Percentiles rank a stretch among this genome's conserved stretches.
These are phyloP conservation scores for Medicago arabica DNA, from an alignment of 306 rosid genomes.

Conservation along the genomic window DNA sequence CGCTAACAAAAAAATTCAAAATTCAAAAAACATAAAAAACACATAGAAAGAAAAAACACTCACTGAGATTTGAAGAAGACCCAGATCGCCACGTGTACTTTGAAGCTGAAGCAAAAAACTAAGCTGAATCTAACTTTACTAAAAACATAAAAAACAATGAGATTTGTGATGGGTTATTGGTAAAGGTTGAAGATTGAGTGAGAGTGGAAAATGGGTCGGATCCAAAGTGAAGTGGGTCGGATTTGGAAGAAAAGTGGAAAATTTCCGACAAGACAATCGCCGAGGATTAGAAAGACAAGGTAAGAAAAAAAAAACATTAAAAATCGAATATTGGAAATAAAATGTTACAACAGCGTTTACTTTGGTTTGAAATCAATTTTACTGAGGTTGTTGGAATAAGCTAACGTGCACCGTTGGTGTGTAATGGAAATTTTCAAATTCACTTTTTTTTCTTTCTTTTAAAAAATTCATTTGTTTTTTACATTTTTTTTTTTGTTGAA, in stretches of 20 bases:
- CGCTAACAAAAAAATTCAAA: slow-evolving; percentile 10
- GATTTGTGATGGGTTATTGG: slow-evolving; percentile 29
- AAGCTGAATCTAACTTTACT: slow-evolving; percentile 54
- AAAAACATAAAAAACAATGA: slow-evolving; percentile 53
- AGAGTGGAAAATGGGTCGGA: slow-evolving; percentile 2
- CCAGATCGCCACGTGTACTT: slow-evolving; percentile 90
- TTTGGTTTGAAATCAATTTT: no score
- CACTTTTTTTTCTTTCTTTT: neutral
- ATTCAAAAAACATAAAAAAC: neutral
- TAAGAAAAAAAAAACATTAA: slow-evolving; percentile 23
- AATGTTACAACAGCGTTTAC: neutral
- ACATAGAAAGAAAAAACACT: slow-evolving; percentile 37
- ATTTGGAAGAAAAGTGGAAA: slow-evolving; percentile 45
- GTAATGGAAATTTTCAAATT: slow-evolving; percentile 32
- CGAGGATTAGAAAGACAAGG: slow-evolving; percentile 46
- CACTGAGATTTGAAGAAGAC: slow-evolving; percentile 69
- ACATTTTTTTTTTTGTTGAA: neutral
- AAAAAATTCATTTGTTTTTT: neutral
- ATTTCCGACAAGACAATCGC: slow-evolving; percentile 47
- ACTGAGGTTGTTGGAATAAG: slow-evolving; percentile 34
- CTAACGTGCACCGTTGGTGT: slow-evolving; percentile 52
- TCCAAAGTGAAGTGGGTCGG: slow-evolving; percentile 41
- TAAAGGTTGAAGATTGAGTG: slow-evolving; percentile 27
- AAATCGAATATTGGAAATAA: slow-evolving; percentile 5
- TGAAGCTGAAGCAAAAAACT: slow-evolving; percentile 63